Conservation (phyloP, 2,329 filamentous ascomycete species). For the Cladophialophora psammophila region DNA sequence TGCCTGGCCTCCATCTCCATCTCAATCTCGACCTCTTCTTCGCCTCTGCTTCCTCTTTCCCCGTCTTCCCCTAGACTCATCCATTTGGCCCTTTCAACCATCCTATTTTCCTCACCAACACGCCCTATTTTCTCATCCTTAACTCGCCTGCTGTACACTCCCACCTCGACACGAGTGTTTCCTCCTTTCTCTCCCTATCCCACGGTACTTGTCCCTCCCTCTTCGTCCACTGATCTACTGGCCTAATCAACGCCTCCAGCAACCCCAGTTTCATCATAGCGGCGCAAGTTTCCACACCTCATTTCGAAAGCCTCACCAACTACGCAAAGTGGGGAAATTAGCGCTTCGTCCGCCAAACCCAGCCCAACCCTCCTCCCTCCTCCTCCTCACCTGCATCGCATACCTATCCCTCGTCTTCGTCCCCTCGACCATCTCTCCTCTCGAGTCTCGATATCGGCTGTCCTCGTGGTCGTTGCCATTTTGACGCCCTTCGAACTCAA, state of each 20-base stretch:
- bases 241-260: slow-evolving; percentile 19
- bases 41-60: slow-evolving; percentile 22
- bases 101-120: slow-evolving; percentile 11
- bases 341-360: slow-evolving; percentile 39
- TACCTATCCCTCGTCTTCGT: slow-evolving; percentile 27
- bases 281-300: slow-evolving; percentile 37
- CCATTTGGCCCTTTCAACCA: slow-evolving; percentile 5
- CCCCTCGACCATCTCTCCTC: slow-evolving; percentile 34
- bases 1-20: slow-evolving; percentile 9
- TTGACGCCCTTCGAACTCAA: slow-evolving; percentile 13
- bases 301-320: slow-evolving; percentile 40
- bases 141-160: slow-evolving; percentile 2
- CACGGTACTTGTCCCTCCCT: slow-evolving; percentile 18
- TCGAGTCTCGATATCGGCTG: slow-evolving; percentile 31
- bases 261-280: slow-evolving; percentile 39
- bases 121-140: slow-evolving; percentile 23
- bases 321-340: slow-evolving; percentile 42
- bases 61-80: slow-evolving; percentile 13
- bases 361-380: slow-evolving; percentile 18
- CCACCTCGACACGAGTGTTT: neutral
- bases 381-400: slow-evolving; percentile 36
- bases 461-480: slow-evolving; percentile 26
- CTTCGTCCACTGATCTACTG: slow-evolving; percentile 22
- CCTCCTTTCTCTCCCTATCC: slow-evolving; percentile 17
- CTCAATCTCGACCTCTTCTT: slow-evolving; percentile 20